These are phyloP conservation scores for Coemansia sp. DNA, from an alignment of 192 early-diverging fungal species.

Conservation along the genomic window DNA sequence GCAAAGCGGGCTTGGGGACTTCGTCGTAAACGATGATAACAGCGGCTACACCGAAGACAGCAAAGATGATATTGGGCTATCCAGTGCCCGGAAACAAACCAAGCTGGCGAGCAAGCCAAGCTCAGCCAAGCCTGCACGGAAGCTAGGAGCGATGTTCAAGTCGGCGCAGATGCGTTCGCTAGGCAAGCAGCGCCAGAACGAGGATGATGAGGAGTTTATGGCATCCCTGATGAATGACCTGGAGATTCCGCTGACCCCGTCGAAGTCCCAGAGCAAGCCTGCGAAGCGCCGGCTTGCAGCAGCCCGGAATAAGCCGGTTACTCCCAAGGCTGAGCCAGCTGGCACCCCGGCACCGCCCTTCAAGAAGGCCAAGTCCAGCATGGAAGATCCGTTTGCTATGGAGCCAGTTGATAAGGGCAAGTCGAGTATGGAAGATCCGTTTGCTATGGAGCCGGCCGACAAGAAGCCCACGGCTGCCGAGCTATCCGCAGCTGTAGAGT, in stretches of 20 bases:
- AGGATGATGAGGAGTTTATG: constrained; percentile 52
- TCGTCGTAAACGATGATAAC: constrained; percentile 52
- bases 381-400: constrained; percentile 20
- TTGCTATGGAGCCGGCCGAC: not conserved
- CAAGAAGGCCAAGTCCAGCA: constrained; percentile 18
- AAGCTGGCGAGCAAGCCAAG: not conserved
- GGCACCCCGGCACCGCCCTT: constrained; percentile 5
- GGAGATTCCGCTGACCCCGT: constrained; percentile 34
- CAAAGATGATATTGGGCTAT: constrained; percentile 28
- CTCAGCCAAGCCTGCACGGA: constrained; percentile 5
- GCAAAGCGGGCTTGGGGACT: constrained; percentile 31
- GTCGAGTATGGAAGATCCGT: not conserved
- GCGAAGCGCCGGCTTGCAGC: constrained; percentile 20
- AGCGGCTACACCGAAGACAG: constrained; percentile 34
- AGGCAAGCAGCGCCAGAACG: not conserved
- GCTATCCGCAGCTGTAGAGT: not conserved
- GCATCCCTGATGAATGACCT: constrained; percentile 41
- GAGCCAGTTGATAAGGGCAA: not conserved
- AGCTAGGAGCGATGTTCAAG: constrained; percentile 41
- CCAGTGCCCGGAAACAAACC: constrained; percentile 1
- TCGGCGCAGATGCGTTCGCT: constrained; percentile 30
- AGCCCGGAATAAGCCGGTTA: not conserved
- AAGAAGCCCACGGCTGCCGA: not conserved
- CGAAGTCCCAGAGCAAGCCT: constrained; percentile 9
- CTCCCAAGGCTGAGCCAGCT: constrained; percentile 15